These are phyloP conservation scores for Aspergillus niger DNA, from an alignment of 2,329 filamentous ascomycete genomes.

Conservation along the genomic window DNA sequence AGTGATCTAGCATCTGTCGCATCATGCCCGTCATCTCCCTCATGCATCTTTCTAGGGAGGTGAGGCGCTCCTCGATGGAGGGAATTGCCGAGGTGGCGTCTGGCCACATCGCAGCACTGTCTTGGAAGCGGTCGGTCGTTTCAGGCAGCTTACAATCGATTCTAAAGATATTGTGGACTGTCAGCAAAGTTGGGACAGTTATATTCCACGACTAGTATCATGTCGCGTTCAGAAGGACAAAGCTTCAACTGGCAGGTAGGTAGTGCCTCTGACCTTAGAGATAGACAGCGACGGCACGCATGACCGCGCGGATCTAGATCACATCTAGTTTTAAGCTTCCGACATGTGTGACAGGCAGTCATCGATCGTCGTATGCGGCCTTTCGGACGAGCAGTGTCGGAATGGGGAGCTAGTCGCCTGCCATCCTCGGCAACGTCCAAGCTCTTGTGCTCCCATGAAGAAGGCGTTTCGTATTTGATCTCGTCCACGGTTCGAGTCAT, in stretches of 20 bases:
- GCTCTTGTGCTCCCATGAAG: conserved; percentile 32
- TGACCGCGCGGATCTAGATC: conserved; percentile 39
- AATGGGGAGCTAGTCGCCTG: conserved; percentile 23
- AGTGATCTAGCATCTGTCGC: conserved; percentile 34
- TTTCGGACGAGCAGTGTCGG: conserved; percentile 29
- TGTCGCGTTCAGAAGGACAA: background rate
- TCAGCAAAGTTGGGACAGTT: conserved; percentile 8
- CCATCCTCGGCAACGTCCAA: conserved; percentile 27
- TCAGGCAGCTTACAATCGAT: conserved; percentile 40
- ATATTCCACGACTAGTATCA: background rate
- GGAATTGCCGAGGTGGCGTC: conserved; percentile 34
- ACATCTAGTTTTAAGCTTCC: conserved; percentile 42
- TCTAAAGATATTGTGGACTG: conserved; percentile 20
- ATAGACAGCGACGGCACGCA: conserved; percentile 40
- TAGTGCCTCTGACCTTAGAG: conserved; percentile 30
- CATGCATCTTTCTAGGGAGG: conserved; percentile 36
- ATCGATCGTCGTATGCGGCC: conserved; percentile 40
- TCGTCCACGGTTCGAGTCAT: conserved; percentile 32
- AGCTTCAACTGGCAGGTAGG: background rate
- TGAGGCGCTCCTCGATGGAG: conserved; percentile 37
- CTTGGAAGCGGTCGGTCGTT: conserved; percentile 36
- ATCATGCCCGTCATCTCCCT: conserved; percentile 38
- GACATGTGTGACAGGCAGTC: conserved; percentile 42
- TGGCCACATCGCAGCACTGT: conserved; percentile 33
- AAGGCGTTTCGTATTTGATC: conserved; percentile 23